A percentile compares a stretch with the other conserved stretches of the same genome.
phyloP scores from a whole-genome alignment of 1,139 yeast genomes.

The Pichiaceae sp. region DNA sequence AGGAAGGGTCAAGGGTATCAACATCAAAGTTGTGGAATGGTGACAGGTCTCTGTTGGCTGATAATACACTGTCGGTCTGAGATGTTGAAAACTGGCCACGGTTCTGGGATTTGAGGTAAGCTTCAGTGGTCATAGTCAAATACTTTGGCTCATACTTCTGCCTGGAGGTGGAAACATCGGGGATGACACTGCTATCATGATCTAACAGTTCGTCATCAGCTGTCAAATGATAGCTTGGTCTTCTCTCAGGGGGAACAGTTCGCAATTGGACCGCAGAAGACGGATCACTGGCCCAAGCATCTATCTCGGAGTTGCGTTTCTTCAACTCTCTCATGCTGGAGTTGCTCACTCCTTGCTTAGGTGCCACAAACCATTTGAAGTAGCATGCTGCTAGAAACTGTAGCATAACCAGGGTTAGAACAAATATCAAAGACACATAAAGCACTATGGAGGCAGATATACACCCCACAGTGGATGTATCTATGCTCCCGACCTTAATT shows the following conservation, averaged over 20 bases:
- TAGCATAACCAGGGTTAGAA: constrained; percentile 64
- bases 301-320: constrained; percentile 41
- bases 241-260: constrained; percentile 42
- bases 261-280: constrained; percentile 46
- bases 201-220: background rate
- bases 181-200: background rate
- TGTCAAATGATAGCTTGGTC: constrained; percentile 38
- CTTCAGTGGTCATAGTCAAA: constrained; percentile 52
- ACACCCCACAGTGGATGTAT: constrained; percentile 91
- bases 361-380: constrained; percentile 75
- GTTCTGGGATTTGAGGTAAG: constrained; percentile 25
- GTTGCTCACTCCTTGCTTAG: constrained; percentile 69
- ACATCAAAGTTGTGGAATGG: constrained; percentile 21
- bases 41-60: constrained; percentile 3
- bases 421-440: constrained; percentile 72
- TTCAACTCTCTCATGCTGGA: constrained; percentile 37
- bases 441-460: constrained; percentile 83
- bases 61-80: background rate
- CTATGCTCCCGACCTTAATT: constrained; percentile 80
- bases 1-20: constrained; percentile 54
- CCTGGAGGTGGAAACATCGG: constrained; percentile 8
- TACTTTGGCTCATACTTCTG: constrained; percentile 33
- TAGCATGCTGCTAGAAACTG: constrained; percentile 85
- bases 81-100: constrained; percentile 6
- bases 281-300: constrained; percentile 49